phyloP scores from a whole-genome alignment of 352 stramenopile genomes.

The Globisporangium polare region DNA sequence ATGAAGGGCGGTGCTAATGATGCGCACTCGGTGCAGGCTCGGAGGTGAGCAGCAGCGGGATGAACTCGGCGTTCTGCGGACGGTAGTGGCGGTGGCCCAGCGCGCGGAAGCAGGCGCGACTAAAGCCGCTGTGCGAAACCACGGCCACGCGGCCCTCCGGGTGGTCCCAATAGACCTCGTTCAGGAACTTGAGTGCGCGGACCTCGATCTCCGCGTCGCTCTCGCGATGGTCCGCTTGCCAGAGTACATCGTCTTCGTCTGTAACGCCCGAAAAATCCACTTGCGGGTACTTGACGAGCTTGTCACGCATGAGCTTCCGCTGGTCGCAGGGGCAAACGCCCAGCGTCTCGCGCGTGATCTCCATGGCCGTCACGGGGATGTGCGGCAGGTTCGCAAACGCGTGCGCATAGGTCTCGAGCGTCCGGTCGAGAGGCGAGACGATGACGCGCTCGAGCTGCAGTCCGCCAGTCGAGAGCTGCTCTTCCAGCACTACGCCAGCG shows the following conservation, averaged over 20 bases:
- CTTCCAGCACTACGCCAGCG: conserved; percentile 7
- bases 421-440: conserved; percentile 66
- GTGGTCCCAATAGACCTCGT: conserved; percentile 35
- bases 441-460: conserved; percentile 45
- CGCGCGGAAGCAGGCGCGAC: conserved; percentile 50
- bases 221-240: conserved; percentile 49
- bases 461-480: background rate
- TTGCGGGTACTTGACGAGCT: conserved; percentile 36
- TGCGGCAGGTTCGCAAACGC: conserved; percentile 26
- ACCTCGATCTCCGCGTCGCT: conserved; percentile 54
- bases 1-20: too few relatives aligned
- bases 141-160: conserved; percentile 41
- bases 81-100: conserved; percentile 63
- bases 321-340: conserved; percentile 63
- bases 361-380: conserved; percentile 45
- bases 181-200: conserved; percentile 44
- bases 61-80: conserved; percentile 60
- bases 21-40: background rate
- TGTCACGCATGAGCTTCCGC: conserved; percentile 35
- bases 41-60: conserved; percentile 49
- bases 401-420: conserved; percentile 52
- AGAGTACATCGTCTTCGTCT: conserved; percentile 54
- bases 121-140: conserved; percentile 70
- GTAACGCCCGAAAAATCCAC: conserved; percentile 44
- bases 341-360: conserved; percentile 59